A percentile compares a stretch with the other conserved stretches of the same genome.
These are phyloP conservation scores for Mediolabrus comicus DNA, from an alignment of 108 stramenopile genomes.

Conservation along the genomic window DNA sequence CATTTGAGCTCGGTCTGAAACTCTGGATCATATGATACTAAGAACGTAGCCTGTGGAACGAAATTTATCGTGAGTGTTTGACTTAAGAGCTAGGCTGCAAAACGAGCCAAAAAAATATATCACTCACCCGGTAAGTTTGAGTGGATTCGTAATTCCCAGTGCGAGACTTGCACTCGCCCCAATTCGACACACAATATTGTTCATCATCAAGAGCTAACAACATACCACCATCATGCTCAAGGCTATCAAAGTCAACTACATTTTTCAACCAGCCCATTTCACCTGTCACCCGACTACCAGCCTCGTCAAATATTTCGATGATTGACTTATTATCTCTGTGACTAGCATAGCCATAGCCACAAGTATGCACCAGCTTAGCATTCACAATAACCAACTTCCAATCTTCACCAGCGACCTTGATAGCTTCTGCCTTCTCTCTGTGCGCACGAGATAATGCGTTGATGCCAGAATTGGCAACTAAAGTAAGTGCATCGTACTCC, in stretches of 20 bases:
- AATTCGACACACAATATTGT: not conserved
- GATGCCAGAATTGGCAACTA: not conserved
- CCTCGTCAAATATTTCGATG: slow-evolving; percentile 2
- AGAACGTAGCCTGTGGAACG: not conserved
- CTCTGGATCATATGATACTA: not conserved
- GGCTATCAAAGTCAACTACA: not conserved
- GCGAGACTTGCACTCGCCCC: not conserved
- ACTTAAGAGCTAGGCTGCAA: not conserved
- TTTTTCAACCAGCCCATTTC: slow-evolving; percentile 2
- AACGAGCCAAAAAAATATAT: not conserved
- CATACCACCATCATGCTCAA: not conserved
- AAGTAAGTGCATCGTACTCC: not conserved
- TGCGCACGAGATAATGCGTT: not conserved
- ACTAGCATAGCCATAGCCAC: not conserved
- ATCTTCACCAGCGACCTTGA: not conserved
- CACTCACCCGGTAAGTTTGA: not conserved
- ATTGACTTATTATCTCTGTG: not conserved
- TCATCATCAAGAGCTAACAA: not conserved
- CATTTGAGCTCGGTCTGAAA: not conserved
- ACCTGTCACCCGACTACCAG: not conserved
- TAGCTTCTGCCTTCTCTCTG: slow-evolving; percentile 1
- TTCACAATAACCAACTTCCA: slow-evolving; percentile 7
- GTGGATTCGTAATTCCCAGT: not conserved
- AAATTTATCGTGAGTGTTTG: not conserved
- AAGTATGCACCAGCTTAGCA: not conserved